Percentiles rank a stretch among this genome's conserved stretches.
phyloP scores from a whole-genome alignment of 805 yeast genomes.

The Lipomyces lipofer region DNA sequence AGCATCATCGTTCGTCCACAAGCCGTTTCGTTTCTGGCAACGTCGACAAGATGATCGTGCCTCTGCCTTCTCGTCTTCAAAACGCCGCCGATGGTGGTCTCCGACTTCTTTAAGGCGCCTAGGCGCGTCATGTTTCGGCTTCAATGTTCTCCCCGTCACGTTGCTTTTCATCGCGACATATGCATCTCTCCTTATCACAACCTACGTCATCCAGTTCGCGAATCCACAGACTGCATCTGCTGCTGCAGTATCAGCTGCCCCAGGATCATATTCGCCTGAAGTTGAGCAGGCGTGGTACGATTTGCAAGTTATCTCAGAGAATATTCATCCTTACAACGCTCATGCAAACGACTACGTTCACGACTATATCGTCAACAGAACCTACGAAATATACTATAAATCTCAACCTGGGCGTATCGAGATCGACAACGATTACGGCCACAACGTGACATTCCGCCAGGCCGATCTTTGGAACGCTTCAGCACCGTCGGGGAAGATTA shows the following conservation, averaged over 20 bases:
- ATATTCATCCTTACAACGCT: slow-evolving; percentile 78
- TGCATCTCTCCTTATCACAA: slow-evolving; percentile 29
- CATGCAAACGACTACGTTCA: slow-evolving; percentile 75
- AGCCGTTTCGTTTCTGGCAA: slow-evolving; percentile 31
- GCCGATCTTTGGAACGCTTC: slow-evolving; percentile 42
- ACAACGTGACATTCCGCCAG: slow-evolving; percentile 51
- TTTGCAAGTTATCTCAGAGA: slow-evolving; percentile 63
- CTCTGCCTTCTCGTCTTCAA: slow-evolving; percentile 17
- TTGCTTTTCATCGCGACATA: slow-evolving; percentile 29
- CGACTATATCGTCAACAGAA: slow-evolving; percentile 56
- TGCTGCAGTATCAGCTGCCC: slow-evolving; percentile 29
- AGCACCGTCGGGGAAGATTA: slow-evolving; percentile 49
- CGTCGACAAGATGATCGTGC: slow-evolving; percentile 27
- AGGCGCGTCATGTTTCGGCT: slow-evolving; percentile 22
- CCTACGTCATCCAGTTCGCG: slow-evolving; percentile 29
- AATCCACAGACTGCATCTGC: slow-evolving; percentile 30
- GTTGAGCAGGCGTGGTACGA: slow-evolving; percentile 60
- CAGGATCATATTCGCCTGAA: slow-evolving; percentile 18
- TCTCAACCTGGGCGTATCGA: slow-evolving; percentile 39
- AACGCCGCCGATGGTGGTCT: slow-evolving; percentile 30
- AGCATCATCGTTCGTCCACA: slow-evolving; percentile 31
- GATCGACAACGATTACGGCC: slow-evolving; percentile 46
- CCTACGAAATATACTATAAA: slow-evolving; percentile 40
- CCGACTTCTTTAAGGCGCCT: slow-evolving; percentile 15
- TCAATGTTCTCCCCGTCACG: slow-evolving; percentile 29